These are phyloP conservation scores for Pleodorina starrii DNA, from an alignment of 139 green algal genomes.

Conservation along the genomic window DNA sequence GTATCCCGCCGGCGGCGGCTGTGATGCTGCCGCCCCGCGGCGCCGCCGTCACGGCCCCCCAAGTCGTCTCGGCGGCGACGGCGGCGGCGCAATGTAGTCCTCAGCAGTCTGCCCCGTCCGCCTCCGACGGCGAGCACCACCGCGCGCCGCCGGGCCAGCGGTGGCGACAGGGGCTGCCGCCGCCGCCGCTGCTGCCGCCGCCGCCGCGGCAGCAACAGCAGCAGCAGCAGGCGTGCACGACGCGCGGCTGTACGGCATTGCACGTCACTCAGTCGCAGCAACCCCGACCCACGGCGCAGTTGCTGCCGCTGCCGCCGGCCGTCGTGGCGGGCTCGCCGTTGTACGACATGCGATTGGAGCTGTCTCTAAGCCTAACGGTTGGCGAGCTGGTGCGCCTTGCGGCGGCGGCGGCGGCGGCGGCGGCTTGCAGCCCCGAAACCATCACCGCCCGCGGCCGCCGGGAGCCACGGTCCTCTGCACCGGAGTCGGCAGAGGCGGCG, in stretches of 20 bases:
- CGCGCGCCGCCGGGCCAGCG: too few species aligned
- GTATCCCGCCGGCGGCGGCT: neutral
- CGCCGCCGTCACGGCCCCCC: neutral
- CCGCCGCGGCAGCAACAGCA: neutral
- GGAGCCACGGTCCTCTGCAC: too few species aligned
- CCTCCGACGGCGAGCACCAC: neutral
- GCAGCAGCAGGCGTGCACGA: neutral
- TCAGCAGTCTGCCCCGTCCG: neutral
- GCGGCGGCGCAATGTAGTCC: neutral
- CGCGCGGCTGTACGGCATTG: neutral
- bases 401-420: neutral
- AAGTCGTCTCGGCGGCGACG: neutral
- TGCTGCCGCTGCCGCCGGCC: neutral
- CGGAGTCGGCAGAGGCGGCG: neutral
- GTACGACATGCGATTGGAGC: neutral
- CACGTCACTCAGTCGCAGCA: neutral
- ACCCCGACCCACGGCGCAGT: neutral
- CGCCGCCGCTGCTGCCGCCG: neutral
- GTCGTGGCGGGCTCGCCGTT: neutral
- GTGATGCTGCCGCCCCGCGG: neutral
- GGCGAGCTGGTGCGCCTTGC: slow-evolving; percentile 13
- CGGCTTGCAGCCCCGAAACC: neutral
- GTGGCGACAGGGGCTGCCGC: neutral
- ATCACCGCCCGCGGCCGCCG: too few species aligned
- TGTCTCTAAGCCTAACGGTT: slow-evolving; percentile 12